Percentiles rank a stretch among this genome's conserved stretches.
phyloP scores from a whole-genome alignment of 2,329 filamentous ascomycete genomes.

The Monosporascus sp. region DNA sequence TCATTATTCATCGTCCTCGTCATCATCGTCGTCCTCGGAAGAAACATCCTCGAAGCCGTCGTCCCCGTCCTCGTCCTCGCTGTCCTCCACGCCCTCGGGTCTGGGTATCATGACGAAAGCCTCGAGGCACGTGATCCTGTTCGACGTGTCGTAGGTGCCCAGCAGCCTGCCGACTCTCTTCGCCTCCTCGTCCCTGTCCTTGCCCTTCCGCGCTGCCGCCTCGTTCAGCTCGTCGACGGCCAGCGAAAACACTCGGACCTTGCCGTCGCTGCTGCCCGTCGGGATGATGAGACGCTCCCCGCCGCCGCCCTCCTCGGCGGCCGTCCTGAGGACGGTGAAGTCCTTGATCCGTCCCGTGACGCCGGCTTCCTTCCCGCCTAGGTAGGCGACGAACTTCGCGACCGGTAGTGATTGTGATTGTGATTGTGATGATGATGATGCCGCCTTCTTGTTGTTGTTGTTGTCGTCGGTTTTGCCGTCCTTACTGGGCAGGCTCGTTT shows the following conservation, averaged over 20 bases:
- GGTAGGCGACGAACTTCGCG: conserved; percentile 65
- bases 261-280: conserved; percentile 79
- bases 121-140: conserved; percentile 82
- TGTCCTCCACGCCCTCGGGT: conserved; percentile 55
- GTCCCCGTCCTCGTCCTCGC: conserved; percentile 32
- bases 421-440: background rate
- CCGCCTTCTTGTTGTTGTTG: conserved; percentile 31
- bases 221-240: conserved; percentile 33
- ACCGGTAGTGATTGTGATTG: conserved; percentile 36
- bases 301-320: conserved; percentile 30
- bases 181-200: background rate
- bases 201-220: conserved; percentile 14
- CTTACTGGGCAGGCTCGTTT: too few species aligned
- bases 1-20: conserved; percentile 23
- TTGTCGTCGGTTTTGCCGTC: conserved; percentile 13
- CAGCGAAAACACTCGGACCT: conserved; percentile 72
- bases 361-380: conserved; percentile 68
- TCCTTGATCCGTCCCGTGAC: conserved; percentile 78
- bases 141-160: conserved; percentile 76
- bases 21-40: conserved; percentile 30
- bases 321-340: conserved; percentile 59
- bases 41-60: conserved; percentile 14
- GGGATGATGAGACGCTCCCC: conserved; percentile 48
- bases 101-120: conserved; percentile 78
- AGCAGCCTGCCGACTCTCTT: conserved; percentile 58